Percentiles rank a stretch among this genome's conserved stretches.
Conservation (phyloP, 73 alveolate genomes). For the Paramecium caudatum region DNA sequence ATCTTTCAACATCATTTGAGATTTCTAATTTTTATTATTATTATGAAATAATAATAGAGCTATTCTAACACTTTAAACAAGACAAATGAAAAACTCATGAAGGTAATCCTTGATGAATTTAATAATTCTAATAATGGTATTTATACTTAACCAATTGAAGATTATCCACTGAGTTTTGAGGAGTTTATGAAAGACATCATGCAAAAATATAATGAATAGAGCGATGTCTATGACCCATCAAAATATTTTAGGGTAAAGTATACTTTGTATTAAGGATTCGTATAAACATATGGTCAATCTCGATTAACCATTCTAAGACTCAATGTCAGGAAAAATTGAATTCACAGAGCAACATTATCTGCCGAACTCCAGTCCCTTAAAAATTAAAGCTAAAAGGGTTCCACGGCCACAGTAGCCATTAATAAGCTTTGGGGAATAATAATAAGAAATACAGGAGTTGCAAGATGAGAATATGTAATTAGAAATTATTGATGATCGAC, state of each 20-base stretch:
- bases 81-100: constrained; percentile 9
- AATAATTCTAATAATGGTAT: neutral
- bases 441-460: neutral
- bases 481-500: neutral
- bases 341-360: neutral
- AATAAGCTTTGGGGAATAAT: neutral
- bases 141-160: neutral
- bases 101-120: constrained; percentile 1
- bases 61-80: too few relatives aligned
- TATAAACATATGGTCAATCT: constrained; percentile 10
- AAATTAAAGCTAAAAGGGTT: neutral
- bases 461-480: neutral
- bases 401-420: neutral
- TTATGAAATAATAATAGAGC: too few relatives aligned
- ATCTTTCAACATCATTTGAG: too few relatives aligned
- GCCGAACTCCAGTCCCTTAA: neutral
- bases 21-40: too few relatives aligned
- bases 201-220: neutral
- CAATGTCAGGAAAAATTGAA: neutral
- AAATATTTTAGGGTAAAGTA: neutral
- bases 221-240: neutral
- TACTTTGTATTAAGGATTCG: neutral
- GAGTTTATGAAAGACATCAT: neutral
- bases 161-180: neutral
- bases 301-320: neutral